Evolutionary conservation across 495 filamentous ascomycete species (phyloP), one percentile per base, ranked within the genome.

Genomic region (Penicillium nucicola): DNA sequence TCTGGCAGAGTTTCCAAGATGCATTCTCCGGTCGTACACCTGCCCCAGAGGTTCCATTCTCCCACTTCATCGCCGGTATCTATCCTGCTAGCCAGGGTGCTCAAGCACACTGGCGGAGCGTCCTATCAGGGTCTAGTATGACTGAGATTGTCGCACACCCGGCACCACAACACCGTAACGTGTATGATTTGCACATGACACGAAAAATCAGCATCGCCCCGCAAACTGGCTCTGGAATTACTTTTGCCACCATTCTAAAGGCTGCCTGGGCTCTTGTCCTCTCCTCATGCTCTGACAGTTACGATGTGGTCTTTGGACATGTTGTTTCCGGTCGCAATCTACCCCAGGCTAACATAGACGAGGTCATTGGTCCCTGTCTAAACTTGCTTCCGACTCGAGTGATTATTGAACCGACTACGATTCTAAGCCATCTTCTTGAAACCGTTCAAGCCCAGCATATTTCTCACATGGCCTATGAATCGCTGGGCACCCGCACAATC

Each of bases 351-450:
- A 60, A 60, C 11, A 63, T 72, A n/a, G 62, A 69, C 12, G 56
- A 60, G 42, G 70, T 72, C 10, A 50, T 69, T 18, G 72, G 74
- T 0, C 64, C 64, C 11, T 78, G 73, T 47, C 44, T 78, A 23
- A 77, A 78, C 53, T 59, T 77, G 25, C 52, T 78, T 0, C 76
- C 76, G 6, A 68, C 74, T 1, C 62, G 76, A 1, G 65, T 78
- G 12, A 17, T 13, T n/a, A 17, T 31, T 14, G 13, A 7, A 3
- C 20, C 23, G 3, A 31, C 2, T 13, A 17, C 18, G 19, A 48
- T 35, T 3, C 33, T 39, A 1, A 20, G 4, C 0, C 28, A 43
- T 35, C 39, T 50, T 28, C 48, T 50, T 1, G 9, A 30, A 9
- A 15, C 28, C 13, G 19, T 36, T 7, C 39, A 50, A 17, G 31